phyloP scores from a whole-genome alignment of 1,284 basidiomycete genomes.

The Apiotrichum laibachii region DNA sequence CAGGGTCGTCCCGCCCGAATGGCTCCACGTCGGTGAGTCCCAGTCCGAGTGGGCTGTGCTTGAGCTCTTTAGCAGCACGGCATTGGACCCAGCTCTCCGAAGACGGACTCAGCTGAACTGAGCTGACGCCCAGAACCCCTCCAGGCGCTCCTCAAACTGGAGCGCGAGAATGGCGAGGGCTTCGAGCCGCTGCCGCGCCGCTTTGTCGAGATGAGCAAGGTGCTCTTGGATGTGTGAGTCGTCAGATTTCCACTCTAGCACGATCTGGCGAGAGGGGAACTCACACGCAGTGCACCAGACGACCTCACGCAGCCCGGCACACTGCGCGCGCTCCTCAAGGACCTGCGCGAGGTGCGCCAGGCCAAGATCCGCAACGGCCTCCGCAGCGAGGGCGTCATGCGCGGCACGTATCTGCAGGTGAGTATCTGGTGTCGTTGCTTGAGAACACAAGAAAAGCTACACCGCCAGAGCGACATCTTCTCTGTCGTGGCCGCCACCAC shows the following conservation, averaged over 20 bases:
- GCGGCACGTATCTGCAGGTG: constrained; percentile 65
- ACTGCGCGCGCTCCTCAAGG: constrained; percentile 80
- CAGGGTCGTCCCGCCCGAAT: constrained; percentile 80
- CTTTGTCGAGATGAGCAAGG: constrained; percentile 83
- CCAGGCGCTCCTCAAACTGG: constrained; percentile 66
- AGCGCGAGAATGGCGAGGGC: constrained; percentile 63
- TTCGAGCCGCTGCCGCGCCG: constrained; percentile 78
- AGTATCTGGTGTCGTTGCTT: constrained; percentile 25
- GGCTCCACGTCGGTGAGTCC: constrained; percentile 76
- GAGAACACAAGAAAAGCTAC: too few relatives aligned
- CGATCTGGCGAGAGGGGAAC: background rate
- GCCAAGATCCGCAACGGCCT: constrained; percentile 87
- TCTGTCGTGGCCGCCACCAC: too few relatives aligned
- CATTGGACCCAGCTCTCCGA: background rate
- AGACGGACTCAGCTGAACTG: background rate
- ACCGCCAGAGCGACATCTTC: too few relatives aligned
- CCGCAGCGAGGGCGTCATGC: constrained; percentile 61
- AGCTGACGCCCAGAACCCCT: constrained; percentile 63
- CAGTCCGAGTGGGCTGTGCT: background rate
- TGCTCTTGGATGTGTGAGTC: constrained; percentile 81
- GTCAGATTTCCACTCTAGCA: too few relatives aligned
- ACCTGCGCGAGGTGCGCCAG: constrained; percentile 89
- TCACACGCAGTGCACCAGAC: constrained; percentile 71
- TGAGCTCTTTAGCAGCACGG: background rate
- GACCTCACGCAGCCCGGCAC: constrained; percentile 79